phyloP scores from a whole-genome alignment of 2,329 filamentous ascomycete species.

The Penicillium thymicola region DNA sequence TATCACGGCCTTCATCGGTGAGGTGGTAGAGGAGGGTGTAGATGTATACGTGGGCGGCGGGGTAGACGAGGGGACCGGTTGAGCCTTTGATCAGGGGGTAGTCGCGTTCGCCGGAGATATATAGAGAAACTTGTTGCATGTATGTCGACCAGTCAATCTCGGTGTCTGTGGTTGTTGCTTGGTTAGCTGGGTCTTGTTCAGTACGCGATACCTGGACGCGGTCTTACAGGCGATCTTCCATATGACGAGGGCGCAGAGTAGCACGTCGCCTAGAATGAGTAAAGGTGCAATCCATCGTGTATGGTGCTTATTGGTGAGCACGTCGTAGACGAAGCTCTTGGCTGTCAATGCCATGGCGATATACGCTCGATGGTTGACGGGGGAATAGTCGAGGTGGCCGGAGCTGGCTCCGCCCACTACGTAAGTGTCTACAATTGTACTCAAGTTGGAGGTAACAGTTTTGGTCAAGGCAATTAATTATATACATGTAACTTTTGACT shows the following conservation, averaged over 20 bases:
- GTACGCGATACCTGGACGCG: constrained; percentile 4
- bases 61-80: constrained; percentile 93
- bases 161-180: constrained; percentile 61
- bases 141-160: constrained; percentile 98
- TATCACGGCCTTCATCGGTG: constrained; percentile 72
- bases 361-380: constrained; percentile 7
- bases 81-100: constrained; percentile 81
- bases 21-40: constrained; percentile 76
- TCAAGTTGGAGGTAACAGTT: background rate
- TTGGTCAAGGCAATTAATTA: background rate
- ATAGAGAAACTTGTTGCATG: constrained; percentile 86
- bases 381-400: constrained; percentile 20
- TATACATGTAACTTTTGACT: background rate
- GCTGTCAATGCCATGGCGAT: constrained; percentile 34
- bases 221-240: constrained; percentile 77
- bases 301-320: constrained; percentile 55
- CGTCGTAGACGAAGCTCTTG: constrained; percentile 28
- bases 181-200: constrained; percentile 14
- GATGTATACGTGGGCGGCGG: constrained; percentile 87
- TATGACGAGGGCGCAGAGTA: constrained; percentile 71
- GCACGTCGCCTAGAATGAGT: constrained; percentile 67
- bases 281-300: constrained; percentile 63
- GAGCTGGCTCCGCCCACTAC: constrained; percentile 10
- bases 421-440: background rate
- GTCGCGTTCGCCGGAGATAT: constrained; percentile 78